Conservation (phyloP, 148 eudicot species). For the Pharnaceum exiguum region DNA sequence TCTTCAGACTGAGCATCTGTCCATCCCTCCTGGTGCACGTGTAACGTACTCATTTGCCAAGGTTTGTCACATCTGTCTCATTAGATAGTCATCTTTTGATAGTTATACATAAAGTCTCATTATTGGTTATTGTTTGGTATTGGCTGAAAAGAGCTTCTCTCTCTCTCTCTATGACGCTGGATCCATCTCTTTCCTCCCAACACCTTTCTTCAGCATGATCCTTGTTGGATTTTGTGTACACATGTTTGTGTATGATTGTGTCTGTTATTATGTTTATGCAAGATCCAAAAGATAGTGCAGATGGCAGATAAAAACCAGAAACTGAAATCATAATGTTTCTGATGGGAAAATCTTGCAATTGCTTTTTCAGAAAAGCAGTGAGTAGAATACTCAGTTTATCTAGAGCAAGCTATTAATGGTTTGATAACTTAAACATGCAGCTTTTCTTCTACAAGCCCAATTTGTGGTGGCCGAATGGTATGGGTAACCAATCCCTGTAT, state of each 20-base stretch:
- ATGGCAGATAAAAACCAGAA: no score
- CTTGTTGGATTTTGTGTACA: not conserved
- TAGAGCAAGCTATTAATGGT: constrained; percentile 1
- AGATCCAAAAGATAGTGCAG: not conserved
- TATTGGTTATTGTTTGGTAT: not conserved
- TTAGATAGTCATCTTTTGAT: not conserved
- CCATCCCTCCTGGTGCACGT: constrained; percentile 69
- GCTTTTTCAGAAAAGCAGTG: not conserved
- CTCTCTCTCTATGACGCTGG: not conserved
- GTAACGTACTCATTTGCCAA: constrained; percentile 72
- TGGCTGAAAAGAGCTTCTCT: not conserved
- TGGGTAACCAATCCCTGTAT: constrained; percentile 94
- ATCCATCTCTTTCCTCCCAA: not conserved
- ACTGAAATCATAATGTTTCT: not conserved
- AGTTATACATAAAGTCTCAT: no score
- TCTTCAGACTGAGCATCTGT: constrained; percentile 60
- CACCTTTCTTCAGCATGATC: not conserved
- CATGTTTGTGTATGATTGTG: not conserved
- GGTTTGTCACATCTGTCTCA: constrained; percentile 38
- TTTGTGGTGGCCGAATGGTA: constrained; percentile 99
- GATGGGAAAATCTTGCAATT: not conserved
- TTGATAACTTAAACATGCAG: constrained; percentile 35
- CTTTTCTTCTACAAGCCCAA: constrained; percentile 85
- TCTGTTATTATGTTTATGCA: not conserved
- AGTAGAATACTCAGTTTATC: not conserved